phyloP scores from a whole-genome alignment of 805 yeast species.

The Yamadazyma kitorensis region DNA sequence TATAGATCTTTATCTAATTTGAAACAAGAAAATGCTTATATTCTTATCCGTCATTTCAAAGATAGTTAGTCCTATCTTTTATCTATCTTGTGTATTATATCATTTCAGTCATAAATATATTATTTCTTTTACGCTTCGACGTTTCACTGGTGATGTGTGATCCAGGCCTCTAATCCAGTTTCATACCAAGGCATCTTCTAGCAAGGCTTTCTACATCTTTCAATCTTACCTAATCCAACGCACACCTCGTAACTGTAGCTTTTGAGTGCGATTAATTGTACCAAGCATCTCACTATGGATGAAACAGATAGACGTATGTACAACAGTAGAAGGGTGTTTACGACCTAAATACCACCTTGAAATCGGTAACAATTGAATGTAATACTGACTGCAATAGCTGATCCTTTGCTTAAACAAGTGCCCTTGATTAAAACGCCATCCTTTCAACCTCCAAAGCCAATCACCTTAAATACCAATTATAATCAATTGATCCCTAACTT shows the following conservation, averaged over 20 bases:
- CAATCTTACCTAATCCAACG: too few species aligned
- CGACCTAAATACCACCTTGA: neutral
- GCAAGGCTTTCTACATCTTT: too few species aligned
- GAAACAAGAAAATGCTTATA: constrained; percentile 91
- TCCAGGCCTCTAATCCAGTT: too few species aligned
- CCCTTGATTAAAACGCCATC: constrained; percentile 55
- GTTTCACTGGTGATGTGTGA: too few species aligned
- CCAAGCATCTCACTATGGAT: constrained; percentile 5
- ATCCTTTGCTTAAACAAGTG: constrained; percentile 48
- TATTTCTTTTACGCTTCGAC: too few species aligned
- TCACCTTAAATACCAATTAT: constrained; percentile 51
- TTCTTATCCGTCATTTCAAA: constrained; percentile 74
- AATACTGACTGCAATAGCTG: constrained; percentile 28
- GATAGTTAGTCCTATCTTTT: too few species aligned
- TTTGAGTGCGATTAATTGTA: too few species aligned
- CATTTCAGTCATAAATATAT: too few species aligned
- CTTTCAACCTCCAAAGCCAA: constrained; percentile 52
- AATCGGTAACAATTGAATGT: neutral
- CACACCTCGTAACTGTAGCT: too few species aligned
- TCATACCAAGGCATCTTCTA: too few species aligned
- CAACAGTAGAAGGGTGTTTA: neutral
- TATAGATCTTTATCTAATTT: constrained; percentile 83
- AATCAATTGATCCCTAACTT: constrained; percentile 35
- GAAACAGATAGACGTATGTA: constrained; percentile 11
- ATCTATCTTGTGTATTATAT: too few species aligned